Percentiles rank a stretch among this genome's conserved stretches.
These are phyloP conservation scores for Xylariaceae sp. DNA, from an alignment of 2,329 filamentous ascomycete genomes.

Conservation along the genomic window DNA sequence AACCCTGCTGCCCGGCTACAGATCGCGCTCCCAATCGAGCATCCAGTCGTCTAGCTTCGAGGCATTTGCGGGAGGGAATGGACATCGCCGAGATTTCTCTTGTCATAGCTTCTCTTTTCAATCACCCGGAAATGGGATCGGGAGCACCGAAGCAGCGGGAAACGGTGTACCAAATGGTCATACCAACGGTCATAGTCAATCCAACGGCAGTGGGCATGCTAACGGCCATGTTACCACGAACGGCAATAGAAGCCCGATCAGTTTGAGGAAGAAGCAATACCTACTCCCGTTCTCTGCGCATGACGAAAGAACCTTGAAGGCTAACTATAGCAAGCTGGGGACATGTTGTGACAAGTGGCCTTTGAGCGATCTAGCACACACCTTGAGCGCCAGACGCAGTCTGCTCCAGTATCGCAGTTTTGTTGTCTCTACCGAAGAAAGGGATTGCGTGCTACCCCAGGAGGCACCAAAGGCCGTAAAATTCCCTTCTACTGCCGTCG, in stretches of 20 bases:
- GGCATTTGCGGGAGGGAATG: no score
- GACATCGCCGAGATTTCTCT: no score
- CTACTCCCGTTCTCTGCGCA: slow-evolving; percentile 5
- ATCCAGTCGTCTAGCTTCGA: background rate
- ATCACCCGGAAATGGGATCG: no score
- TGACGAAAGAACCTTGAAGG: slow-evolving; percentile 2
- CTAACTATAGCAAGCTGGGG: background rate
- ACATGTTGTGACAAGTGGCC: no score
- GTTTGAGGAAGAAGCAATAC: background rate
- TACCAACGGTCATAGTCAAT: background rate
- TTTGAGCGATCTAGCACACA: slow-evolving; percentile 16
- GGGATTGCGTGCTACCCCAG: background rate
- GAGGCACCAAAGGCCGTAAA: background rate
- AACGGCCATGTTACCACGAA: no score
- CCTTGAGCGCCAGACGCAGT: slow-evolving; percentile 10
- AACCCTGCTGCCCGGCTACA: background rate
- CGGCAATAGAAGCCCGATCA: background rate
- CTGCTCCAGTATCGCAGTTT: slow-evolving; percentile 7
- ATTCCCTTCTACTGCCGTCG: background rate
- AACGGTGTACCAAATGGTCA: background rate
- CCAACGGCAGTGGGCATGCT: background rate
- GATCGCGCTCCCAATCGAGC: background rate
- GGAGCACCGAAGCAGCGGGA: no score
- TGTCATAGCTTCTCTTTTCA: no score
- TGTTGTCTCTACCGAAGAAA: slow-evolving; percentile 1